Conservation (phyloP, 441 rosid genomes). For the Aleurites moluccanus region DNA sequence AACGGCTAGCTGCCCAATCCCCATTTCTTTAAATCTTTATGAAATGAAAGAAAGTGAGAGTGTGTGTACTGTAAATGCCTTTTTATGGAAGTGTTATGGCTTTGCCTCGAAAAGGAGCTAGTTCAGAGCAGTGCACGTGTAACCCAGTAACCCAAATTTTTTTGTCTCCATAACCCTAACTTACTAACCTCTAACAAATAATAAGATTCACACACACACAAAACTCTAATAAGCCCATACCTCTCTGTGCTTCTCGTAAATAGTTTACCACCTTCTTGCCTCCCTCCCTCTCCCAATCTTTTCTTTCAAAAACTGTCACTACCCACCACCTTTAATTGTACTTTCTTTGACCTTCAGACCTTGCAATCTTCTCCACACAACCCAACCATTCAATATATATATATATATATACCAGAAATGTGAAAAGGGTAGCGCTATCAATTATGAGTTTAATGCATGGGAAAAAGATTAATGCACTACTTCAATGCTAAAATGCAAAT, state of each 20-base stretch:
- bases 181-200: not conserved
- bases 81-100: conserved; percentile 34
- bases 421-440: too few species aligned
- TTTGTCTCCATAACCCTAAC: conserved; percentile 31
- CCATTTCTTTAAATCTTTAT: conserved; percentile 19
- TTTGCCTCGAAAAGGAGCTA: conserved; percentile 71
- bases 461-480: too few species aligned
- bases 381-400: not conserved
- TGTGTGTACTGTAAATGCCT: conserved; percentile 16
- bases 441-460: too few species aligned
- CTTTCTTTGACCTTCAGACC: conserved; percentile 43
- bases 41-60: conserved; percentile 22
- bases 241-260: conserved; percentile 46
- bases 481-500: too few species aligned
- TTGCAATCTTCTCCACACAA: conserved; percentile 24
- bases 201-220: not conserved
- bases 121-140: conserved; percentile 69
- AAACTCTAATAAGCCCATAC: conserved; percentile 38
- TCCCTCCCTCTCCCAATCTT: not conserved
- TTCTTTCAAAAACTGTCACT: conserved; percentile 26
- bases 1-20: conserved; percentile 31
- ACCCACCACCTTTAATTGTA: conserved; percentile 20
- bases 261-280: conserved; percentile 25
- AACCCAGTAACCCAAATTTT: conserved; percentile 39
- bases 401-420: too few species aligned